Evolutionary conservation across 805 yeast species (phyloP).

Genomic region (Candida pseudofarinosa): DNA sequence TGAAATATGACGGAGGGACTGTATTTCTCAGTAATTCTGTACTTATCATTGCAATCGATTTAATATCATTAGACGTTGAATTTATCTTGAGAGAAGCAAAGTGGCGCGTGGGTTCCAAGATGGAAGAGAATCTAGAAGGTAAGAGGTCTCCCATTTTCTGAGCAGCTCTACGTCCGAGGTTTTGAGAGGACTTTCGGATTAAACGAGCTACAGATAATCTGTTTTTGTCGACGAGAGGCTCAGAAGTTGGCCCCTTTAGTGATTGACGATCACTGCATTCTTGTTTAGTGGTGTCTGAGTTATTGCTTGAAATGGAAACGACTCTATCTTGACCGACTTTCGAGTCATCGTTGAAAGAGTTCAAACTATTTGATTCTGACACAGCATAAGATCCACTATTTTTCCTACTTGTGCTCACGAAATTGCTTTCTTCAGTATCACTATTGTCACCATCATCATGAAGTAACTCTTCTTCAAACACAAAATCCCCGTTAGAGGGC

Average conservation of each 20-base stretch:
- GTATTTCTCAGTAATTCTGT: slow-evolving; percentile 27
- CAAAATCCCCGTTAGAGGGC: slow-evolving; percentile 15
- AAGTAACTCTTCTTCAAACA: slow-evolving; percentile 11
- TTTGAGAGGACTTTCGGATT: slow-evolving; percentile 74
- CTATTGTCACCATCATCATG: slow-evolving; percentile 27
- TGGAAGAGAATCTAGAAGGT: slow-evolving; percentile 75
- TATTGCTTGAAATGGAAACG: not conserved
- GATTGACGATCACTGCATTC: slow-evolving; percentile 7
- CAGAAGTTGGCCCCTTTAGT: slow-evolving; percentile 28
- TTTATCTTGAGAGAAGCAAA: slow-evolving; percentile 80
- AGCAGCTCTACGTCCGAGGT: slow-evolving; percentile 74
- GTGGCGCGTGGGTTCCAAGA: slow-evolving; percentile 85
- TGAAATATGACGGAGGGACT: slow-evolving; percentile 27
- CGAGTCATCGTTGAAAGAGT: not conserved
- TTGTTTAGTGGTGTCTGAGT: not conserved
- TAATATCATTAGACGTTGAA: slow-evolving; percentile 35
- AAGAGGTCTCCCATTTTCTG: slow-evolving; percentile 85
- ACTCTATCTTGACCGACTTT: not conserved
- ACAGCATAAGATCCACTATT: not conserved
- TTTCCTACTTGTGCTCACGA: not conserved
- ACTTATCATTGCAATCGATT: slow-evolving; percentile 44
- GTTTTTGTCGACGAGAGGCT: slow-evolving; percentile 68
- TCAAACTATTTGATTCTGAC: not conserved
- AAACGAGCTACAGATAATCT: slow-evolving; percentile 71
- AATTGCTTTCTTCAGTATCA: slow-evolving; percentile 17